Base-by-base conservation (phyloP, 2,329 filamentous ascomycete species). In the Fragosphaeria purpurea region DNA sequence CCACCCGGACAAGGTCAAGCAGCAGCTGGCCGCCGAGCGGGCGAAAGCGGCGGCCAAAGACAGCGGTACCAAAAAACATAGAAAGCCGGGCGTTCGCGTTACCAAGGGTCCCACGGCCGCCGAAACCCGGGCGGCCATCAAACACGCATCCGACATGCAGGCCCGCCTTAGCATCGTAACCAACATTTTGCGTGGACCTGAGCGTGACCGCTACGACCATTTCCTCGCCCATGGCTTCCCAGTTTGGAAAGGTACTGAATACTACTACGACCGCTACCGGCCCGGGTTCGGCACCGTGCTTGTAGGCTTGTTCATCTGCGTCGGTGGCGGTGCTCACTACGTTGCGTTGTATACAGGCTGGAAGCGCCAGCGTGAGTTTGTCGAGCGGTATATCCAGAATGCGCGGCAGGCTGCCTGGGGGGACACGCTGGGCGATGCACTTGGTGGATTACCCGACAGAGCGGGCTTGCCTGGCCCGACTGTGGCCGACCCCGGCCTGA, bases 1-100 rank as follows among this genome's bases (percentile, higher is more conserved):
- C 45, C 93, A 98, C 67, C 93, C 93, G 1, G 93, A 98, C 79
- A 98, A 97, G 74, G 90, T 91, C 61, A 88, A 85, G 68, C 87
- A 90, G 67, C 76, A 83, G 65, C 86, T 93, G 67, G 75, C 86
- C 55, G 78, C 86, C 56, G 82, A 85, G 63, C 82, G 80, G 61
- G 75, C 76, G 57, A 75, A 77, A 61, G 65, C 67, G 48, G 70
- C 72, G 41, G 68, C 69, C 56, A 75, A 41, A 32, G 73, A 56
- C 60, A 63, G 53, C 56, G 73, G 74, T 58, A 69, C 69, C 51
- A 75, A 74, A 59, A 22, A 22, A 22, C 22, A 22, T 22, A 22
- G 22, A 22, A 79, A 83, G 65, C 72, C 77, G 1, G 80, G 77
- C 37, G 78, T 80, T 51, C 76, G 80, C 58, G 80, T 86, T 56